These are phyloP conservation scores for Rhytidhysteron rufulum DNA, from an alignment of 2,329 filamentous ascomycete genomes.

Conservation along the genomic window DNA sequence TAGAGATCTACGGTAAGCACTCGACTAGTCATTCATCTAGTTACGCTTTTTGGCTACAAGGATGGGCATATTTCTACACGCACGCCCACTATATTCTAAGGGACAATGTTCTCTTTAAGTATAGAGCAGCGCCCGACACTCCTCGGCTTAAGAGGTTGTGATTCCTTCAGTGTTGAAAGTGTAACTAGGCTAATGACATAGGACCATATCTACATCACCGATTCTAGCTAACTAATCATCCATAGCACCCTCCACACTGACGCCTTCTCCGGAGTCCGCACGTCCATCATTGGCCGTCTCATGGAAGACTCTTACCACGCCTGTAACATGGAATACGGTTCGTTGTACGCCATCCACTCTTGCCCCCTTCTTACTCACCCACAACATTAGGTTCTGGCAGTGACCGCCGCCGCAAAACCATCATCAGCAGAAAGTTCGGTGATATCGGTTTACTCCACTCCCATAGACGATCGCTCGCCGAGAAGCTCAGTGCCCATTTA, in stretches of 20 bases:
- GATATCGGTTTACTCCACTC: conserved; percentile 26
- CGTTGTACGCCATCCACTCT: conserved; percentile 3
- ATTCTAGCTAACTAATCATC: not conserved
- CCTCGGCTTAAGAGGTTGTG: too few relatives aligned
- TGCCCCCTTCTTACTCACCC: not conserved
- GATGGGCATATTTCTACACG: too few relatives aligned
- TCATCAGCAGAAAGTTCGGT: conserved; percentile 27
- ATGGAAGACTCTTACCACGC: conserved; percentile 35
- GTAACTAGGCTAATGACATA: too few relatives aligned
- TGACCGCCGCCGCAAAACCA: conserved; percentile 29
- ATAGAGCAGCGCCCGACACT: too few relatives aligned
- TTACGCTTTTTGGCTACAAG: too few relatives aligned
- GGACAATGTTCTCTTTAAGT: too few relatives aligned
- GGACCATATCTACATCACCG: not conserved
- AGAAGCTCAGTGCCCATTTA: not conserved
- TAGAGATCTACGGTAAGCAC: too few relatives aligned
- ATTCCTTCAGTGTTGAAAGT: too few relatives aligned
- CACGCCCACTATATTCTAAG: too few relatives aligned
- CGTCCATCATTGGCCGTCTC: conserved; percentile 34
- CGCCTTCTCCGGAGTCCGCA: conserved; percentile 34
- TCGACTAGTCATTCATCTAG: too few relatives aligned
- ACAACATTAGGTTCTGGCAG: conserved; percentile 29
- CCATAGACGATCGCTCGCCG: conserved; percentile 11
- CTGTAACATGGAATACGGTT: conserved; percentile 33
- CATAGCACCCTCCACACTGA: conserved; percentile 29